Percentiles rank a stretch among this genome's conserved stretches.
These are phyloP conservation scores for Fraxinus ornus DNA, from an alignment of 305 asterid genomes.

Conservation along the genomic window DNA sequence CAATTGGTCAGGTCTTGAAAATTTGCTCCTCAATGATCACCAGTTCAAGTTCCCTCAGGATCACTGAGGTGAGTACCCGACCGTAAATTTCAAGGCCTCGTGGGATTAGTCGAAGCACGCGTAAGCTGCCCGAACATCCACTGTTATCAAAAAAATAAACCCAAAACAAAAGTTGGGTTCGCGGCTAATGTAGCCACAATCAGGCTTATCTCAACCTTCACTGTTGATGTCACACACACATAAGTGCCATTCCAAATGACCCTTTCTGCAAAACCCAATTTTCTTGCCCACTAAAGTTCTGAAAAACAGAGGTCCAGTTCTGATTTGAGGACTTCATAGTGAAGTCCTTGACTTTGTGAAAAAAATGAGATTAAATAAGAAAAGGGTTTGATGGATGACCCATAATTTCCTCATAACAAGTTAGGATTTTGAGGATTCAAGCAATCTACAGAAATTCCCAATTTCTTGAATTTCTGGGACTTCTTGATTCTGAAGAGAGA, in stretches of 20 bases:
- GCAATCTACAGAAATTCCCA: conserved; percentile 11
- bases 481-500: conserved; percentile 30
- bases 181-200: conserved; percentile 76
- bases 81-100: too few species aligned
- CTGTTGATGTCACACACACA: conserved; percentile 73
- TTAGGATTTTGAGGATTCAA: conserved; percentile 34
- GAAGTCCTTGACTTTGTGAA: conserved; percentile 39
- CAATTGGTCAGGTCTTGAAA: too few species aligned
- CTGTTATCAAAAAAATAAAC: too few species aligned
- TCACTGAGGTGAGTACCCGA: too few species aligned
- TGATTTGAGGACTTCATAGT: conserved; percentile 41
- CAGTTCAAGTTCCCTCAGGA: too few species aligned
- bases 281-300: conserved; percentile 21
- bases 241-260: conserved; percentile 60
- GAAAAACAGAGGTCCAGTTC: conserved; percentile 42
- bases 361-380: conserved; percentile 46
- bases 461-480: background rate
- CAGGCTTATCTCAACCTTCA: conserved; percentile 78
- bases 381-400: conserved; percentile 40
- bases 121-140: too few species aligned
- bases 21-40: too few species aligned
- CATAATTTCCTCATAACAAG: conserved; percentile 35
- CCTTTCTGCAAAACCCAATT: conserved; percentile 46
- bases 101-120: too few species aligned
- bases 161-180: conserved; percentile 84